Evolutionary conservation across 129 eudicot species (phyloP), one percentile per base, ranked within the genome.

Genomic region (Glebionis coronaria): DNA sequence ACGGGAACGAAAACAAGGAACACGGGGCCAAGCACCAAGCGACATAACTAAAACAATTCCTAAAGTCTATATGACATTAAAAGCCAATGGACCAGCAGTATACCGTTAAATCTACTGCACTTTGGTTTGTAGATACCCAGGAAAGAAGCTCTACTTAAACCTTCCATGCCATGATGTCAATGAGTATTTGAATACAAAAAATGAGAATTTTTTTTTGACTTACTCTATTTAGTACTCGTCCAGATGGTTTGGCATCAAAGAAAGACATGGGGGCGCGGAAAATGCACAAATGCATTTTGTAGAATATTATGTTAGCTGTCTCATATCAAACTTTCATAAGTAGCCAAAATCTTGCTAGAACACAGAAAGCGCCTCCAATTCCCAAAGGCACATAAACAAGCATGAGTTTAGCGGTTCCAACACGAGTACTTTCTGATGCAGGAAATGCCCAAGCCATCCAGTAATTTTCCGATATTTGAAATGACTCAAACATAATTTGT

Each of bases 41-140:
- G 95, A 86, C 97, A 93, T 93, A 15, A 93, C 97, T 44, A 59
- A 81, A 69, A 93, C 66, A 68, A 86, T 68, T 29, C 97, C 96
- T 4, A 89, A 59, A 35, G 89, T 97, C 15, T 84, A 95, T 62
- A 93, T 86, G 8, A 75, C 31, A 62, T 90, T 72, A 75, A 70
- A 81, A 13, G 92, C 92, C 65, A 86, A 79, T 13, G 71, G 19
- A 20, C 74, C 83, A 65, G 84, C 73, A 44, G 54, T 73, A 67
- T 63, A 76, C 1, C 61, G 58, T 82, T 72, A 85, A 63, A 65
- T 93, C 99, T 53, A 93, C 83, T 5, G 86, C 78, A 74, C 85
- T 88, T 79, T 93, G 99, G 73, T 93, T 97, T 9, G 95, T 86
- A 51, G 99, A 93, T 61, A 86, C 97, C 99, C 89, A 79, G 23